A percentile compares a stretch with the other conserved stretches of the same genome.
These are phyloP conservation scores for Elymus sibiricus DNA, from an alignment of 176 grass and related monocot genomes.

Conservation along the genomic window DNA sequence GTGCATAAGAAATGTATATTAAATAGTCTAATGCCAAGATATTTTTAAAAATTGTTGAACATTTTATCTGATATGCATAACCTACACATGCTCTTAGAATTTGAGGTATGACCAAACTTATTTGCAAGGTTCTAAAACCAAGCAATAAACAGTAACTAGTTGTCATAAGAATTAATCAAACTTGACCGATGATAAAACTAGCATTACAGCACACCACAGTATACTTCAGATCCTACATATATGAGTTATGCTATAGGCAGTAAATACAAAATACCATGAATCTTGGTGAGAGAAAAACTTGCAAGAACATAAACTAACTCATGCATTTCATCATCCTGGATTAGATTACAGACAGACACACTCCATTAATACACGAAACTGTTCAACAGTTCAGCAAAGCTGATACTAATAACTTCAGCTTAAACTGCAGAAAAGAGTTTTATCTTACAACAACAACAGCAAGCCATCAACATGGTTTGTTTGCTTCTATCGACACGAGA, in stretches of 20 bases:
- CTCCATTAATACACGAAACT: slow-evolving; percentile 21
- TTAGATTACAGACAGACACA: slow-evolving; percentile 25
- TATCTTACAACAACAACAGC: slow-evolving; percentile 47
- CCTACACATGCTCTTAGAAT: no score
- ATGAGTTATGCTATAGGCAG: background rate
- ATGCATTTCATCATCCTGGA: slow-evolving; percentile 3
- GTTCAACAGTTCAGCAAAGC: slow-evolving; percentile 43
- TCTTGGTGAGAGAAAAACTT: background rate
- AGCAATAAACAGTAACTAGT: no score
- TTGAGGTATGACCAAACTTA: no score
- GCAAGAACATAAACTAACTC: background rate
- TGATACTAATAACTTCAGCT: slow-evolving; percentile 59
- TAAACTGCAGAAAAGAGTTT: slow-evolving; percentile 24
- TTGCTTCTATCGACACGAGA: slow-evolving; percentile 11
- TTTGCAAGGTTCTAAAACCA: no score
- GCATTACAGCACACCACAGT: no score
- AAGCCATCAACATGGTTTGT: background rate
- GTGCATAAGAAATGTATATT: no score
- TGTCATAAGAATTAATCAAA: no score
- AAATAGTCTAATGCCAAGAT: no score
- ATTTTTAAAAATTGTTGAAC: no score
- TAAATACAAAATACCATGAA: background rate
- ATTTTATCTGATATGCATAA: no score
- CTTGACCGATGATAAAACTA: no score
- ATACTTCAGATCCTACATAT: background rate